Conservation (phyloP, 306 rosid species). For the Sphenostylis stenocarpa region DNA sequence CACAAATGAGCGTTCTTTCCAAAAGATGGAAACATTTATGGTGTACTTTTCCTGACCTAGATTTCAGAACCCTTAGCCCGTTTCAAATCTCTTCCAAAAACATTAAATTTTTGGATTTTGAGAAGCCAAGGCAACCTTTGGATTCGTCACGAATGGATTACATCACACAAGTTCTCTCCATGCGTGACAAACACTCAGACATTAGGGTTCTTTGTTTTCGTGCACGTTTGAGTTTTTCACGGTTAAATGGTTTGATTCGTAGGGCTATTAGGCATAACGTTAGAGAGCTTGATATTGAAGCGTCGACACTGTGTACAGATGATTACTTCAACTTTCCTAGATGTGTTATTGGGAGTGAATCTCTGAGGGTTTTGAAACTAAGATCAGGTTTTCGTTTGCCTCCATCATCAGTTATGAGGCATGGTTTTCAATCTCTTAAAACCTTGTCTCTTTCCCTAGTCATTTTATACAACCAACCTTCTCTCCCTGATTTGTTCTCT, state of each 20-base stretch:
- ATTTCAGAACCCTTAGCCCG: slow-evolving; percentile 57
- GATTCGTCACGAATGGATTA: slow-evolving; percentile 36
- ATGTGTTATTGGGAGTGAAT: slow-evolving; percentile 52
- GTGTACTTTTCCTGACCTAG: slow-evolving; percentile 80
- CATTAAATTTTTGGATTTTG: not conserved
- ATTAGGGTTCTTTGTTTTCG: slow-evolving; percentile 61
- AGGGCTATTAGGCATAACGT: slow-evolving; percentile 62
- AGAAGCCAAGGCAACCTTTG: not conserved
- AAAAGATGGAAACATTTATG: slow-evolving; percentile 67
- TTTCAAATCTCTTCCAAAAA: not conserved
- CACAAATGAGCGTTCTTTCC: slow-evolving; percentile 62
- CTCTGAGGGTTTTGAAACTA: slow-evolving; percentile 47
- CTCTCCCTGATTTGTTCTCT: slow-evolving; percentile 57
- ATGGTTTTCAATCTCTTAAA: slow-evolving; percentile 55
- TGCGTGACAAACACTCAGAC: slow-evolving; percentile 53
- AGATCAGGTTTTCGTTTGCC: slow-evolving; percentile 79
- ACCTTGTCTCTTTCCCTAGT: slow-evolving; percentile 50
- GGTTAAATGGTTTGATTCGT: slow-evolving; percentile 59
- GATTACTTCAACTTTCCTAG: slow-evolving; percentile 79
- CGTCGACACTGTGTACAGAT: slow-evolving; percentile 46
- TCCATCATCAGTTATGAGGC: slow-evolving; percentile 56
- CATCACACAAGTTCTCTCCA: slow-evolving; percentile 52
- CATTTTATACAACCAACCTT: slow-evolving; percentile 48
- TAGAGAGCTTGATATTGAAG: slow-evolving; percentile 62
- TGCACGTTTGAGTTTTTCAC: slow-evolving; percentile 59